Evolutionary conservation across 805 yeast species (phyloP).

Genomic region (Candida sphagnicola): DNA sequence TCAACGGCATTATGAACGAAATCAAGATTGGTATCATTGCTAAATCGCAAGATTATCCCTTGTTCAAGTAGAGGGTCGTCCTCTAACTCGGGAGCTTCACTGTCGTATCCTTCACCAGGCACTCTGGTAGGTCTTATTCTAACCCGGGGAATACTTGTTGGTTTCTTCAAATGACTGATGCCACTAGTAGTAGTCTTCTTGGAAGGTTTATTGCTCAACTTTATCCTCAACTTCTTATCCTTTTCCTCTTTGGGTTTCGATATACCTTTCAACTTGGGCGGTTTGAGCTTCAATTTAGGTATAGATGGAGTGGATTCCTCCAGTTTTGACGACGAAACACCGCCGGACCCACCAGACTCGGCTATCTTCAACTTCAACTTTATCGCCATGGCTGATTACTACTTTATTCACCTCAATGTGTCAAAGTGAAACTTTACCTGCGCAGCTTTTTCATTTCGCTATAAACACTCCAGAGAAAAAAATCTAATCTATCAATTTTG

Average conservation of each 20-base stretch:
- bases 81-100: constrained; percentile 93
- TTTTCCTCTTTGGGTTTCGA: constrained; percentile 12
- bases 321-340: neutral
- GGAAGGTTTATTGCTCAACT: constrained; percentile 5
- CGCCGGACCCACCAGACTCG: constrained; percentile 5
- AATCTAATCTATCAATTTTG: too few species aligned
- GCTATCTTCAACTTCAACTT: constrained; percentile 20
- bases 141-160: constrained; percentile 37
- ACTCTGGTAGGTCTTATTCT: constrained; percentile 59
- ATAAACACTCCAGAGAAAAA: too few species aligned
- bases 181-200: constrained; percentile 1
- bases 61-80: constrained; percentile 92
- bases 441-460: too few species aligned
- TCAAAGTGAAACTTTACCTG: neutral
- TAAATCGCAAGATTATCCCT: constrained; percentile 72
- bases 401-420: too few species aligned
- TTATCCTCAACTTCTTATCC: constrained; percentile 22
- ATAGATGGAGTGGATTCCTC: constrained; percentile 6
- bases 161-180: constrained; percentile 6
- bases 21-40: constrained; percentile 67
- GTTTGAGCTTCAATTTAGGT: constrained; percentile 16
- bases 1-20: constrained; percentile 73
- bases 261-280: constrained; percentile 12
- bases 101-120: constrained; percentile 95
- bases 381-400: constrained; percentile 14